A percentile compares a stretch with the other conserved stretches of the same genome.
Conservation (phyloP, 352 stramenopile species). For the Globisporangium canariense region DNA sequence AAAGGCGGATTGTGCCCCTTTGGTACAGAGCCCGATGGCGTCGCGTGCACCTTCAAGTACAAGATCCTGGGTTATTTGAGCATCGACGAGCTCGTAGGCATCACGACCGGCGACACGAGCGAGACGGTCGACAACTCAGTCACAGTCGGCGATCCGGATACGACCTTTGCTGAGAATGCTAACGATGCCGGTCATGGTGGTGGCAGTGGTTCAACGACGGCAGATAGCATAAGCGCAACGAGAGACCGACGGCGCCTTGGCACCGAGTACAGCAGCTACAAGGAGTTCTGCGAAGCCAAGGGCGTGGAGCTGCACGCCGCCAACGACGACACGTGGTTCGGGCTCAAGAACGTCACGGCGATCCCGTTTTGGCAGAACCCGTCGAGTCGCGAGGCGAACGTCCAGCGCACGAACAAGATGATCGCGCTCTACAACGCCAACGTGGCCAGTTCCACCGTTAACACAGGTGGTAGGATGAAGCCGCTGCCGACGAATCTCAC, state of each 20-base stretch:
- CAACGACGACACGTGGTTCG: conserved; percentile 46
- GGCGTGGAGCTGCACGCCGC: conserved; percentile 53
- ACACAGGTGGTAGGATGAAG: conserved; percentile 34
- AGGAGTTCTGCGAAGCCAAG: conserved; percentile 42
- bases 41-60: conserved; percentile 73
- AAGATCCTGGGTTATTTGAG: conserved; percentile 53
- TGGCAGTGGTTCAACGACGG: neutral
- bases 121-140: neutral
- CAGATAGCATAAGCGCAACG: neutral
- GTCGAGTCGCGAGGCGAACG: conserved; percentile 47
- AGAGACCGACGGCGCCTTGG: neutral
- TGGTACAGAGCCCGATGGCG: conserved; percentile 49
- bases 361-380: conserved; percentile 64
- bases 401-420: conserved; percentile 43
- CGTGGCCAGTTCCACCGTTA: conserved; percentile 8
- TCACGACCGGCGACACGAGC: conserved; percentile 32
- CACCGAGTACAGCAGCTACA: conserved; percentile 33
- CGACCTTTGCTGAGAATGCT: neutral
- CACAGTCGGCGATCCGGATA: conserved; percentile 3
- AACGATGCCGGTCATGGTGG: neutral
- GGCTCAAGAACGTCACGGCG: conserved; percentile 38
- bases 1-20: conserved; percentile 55
- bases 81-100: conserved; percentile 73
- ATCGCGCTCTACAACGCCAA: conserved; percentile 52
- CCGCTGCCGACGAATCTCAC: conserved; percentile 39